Evolutionary conservation across 1,284 basidiomycete species (phyloP).

Genomic region (Fomitopsis betulina): DNA sequence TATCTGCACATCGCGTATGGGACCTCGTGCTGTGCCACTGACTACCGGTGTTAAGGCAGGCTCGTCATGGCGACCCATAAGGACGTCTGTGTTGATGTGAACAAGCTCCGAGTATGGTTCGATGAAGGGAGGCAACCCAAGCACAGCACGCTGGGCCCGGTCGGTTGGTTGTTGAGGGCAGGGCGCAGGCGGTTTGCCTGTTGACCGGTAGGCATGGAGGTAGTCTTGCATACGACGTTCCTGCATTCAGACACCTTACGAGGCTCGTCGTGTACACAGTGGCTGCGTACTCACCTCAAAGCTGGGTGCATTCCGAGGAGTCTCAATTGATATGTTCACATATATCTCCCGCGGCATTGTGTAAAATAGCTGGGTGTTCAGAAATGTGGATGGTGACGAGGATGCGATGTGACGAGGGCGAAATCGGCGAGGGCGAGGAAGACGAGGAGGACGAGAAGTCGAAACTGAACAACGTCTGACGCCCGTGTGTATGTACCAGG

Average conservation of each 20-base stretch:
- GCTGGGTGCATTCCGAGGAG: conserved; percentile 19
- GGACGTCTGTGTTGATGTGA: not conserved
- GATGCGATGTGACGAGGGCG: too few species aligned
- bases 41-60: not conserved
- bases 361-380: not conserved
- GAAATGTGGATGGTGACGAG: not conserved
- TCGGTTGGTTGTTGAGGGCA: conserved; percentile 36
- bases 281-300: conserved; percentile 22
- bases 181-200: conserved; percentile 39
- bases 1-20: conserved; percentile 32
- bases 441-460: too few species aligned
- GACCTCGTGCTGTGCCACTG: conserved; percentile 11
- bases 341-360: conserved; percentile 9
- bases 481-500: too few species aligned
- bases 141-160: conserved; percentile 29
- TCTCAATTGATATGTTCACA: conserved; percentile 20
- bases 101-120: conserved; percentile 25
- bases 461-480: too few species aligned
- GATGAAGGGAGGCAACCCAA: conserved; percentile 43
- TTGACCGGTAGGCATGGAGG: conserved; percentile 36
- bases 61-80: not conserved
- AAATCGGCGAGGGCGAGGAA: too few species aligned
- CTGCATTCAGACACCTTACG: conserved; percentile 24
- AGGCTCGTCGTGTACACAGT: not conserved
- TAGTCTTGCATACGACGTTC: conserved; percentile 47